Evolutionary conservation across 495 filamentous ascomycete genomes (phyloP), one percentile per base, ranked within the genome.

Genomic region (Stereocaulon alpinum): DNA sequence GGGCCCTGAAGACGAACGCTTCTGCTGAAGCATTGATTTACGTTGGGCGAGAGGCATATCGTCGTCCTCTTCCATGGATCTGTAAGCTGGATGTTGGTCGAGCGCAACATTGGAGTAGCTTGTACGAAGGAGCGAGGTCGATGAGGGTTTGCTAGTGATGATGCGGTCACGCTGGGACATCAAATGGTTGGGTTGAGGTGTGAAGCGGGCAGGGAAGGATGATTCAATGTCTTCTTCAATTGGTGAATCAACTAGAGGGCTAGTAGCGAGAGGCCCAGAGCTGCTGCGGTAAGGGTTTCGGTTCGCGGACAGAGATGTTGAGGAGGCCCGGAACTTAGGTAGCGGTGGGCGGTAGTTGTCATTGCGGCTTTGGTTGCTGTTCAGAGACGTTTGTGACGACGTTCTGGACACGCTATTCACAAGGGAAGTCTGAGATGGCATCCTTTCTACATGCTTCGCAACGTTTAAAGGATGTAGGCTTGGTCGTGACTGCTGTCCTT

Each of bases 191-290:
- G 58, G 34, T 10, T 24, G 49, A 55, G 49, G 60, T 59, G 62
- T 53, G 9, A 64, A 61, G 40, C 62, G 62, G 18, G 51, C 12
- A 34, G 20, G 58, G 41, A 55, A 69, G 61, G 62, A 49, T 24
- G 68, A 57, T 12, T 69, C 55, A 18, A 63, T 58, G 32, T 60
- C 60, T 54, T 79, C 74, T 56, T 76, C 69, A 29, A 75, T 70
- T 24, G 75, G 72, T 44, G 72, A 71, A 52, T 72, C 71, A 6
- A 70, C 65, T 6, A 76, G 69, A 2, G 75, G 68, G 40, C 73
- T 66, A 9, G 62, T 68, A 42, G 74, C 65, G 24, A 76, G 61
- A 22, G 77, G 73, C n/a, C 72, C 73, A 1, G 79, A 77, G 29
- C 62, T 56, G 54, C 71, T 78, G 37, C 77, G 76, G 18, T 43